Evolutionary conservation across 2,329 filamentous ascomycete genomes (phyloP).

Genomic region (Beauveria sp.): DNA sequence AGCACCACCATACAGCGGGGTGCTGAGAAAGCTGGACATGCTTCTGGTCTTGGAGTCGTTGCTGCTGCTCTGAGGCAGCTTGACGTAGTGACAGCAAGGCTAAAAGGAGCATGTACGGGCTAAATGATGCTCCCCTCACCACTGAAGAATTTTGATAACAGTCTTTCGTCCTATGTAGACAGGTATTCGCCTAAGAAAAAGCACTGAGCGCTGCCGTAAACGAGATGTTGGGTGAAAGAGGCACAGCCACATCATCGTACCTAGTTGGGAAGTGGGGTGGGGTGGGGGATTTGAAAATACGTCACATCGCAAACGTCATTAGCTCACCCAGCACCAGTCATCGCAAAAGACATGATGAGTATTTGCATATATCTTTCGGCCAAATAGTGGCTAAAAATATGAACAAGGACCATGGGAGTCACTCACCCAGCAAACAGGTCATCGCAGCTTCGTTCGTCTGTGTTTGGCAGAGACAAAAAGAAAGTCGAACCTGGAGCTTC

Average conservation of each 20-base stretch:
- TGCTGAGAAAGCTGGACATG: slow-evolving; percentile 49
- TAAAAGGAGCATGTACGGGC: background rate
- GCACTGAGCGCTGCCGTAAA: background rate
- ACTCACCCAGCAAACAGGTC: too few species aligned
- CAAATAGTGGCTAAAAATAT: background rate
- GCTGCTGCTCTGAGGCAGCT: too few species aligned
- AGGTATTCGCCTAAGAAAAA: background rate
- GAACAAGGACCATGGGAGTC: too few species aligned
- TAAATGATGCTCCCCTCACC: background rate
- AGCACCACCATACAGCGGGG: slow-evolving; percentile 64
- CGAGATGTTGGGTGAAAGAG: background rate
- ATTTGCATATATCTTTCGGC: too few species aligned
- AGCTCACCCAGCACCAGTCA: background rate
- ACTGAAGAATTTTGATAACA: background rate
- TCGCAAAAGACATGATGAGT: too few species aligned
- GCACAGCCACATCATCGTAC: background rate
- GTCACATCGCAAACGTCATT: background rate
- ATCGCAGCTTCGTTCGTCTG: background rate
- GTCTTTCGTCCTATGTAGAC: background rate
- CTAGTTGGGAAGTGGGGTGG: background rate
- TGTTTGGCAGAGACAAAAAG: slow-evolving; percentile 15
- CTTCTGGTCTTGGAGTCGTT: slow-evolving; percentile 8
- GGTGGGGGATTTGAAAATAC: background rate
- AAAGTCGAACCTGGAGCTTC: slow-evolving; percentile 35
- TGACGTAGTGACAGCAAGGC: background rate